A percentile compares a stretch with the other conserved stretches of the same genome.
Conservation (phyloP, 495 filamentous ascomycete genomes). For the Lophium mytilinum region DNA sequence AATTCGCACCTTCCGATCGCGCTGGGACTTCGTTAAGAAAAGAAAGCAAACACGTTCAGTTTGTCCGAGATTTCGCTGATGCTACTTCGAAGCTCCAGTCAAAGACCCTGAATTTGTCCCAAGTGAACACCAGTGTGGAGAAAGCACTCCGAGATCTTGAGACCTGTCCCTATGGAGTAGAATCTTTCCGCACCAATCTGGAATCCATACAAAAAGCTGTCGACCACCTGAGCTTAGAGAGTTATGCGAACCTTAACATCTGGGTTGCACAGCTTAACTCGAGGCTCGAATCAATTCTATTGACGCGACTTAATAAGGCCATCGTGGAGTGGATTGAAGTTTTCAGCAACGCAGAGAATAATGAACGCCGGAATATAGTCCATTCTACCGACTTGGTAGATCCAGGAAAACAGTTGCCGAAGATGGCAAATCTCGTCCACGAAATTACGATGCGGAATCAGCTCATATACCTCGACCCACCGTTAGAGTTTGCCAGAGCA, state of each 20-base stretch:
- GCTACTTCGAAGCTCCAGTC: constrained; percentile 76
- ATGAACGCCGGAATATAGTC: constrained; percentile 40
- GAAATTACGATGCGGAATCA: constrained; percentile 96
- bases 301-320: constrained; percentile 67
- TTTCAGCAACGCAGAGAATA: constrained; percentile 46
- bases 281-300: constrained; percentile 69
- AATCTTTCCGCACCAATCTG: constrained; percentile 68
- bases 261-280: constrained; percentile 85
- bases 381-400: constrained; percentile 36
- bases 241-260: constrained; percentile 79
- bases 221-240: constrained; percentile 91
- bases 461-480: constrained; percentile 89
- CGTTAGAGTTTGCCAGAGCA: constrained; percentile 81
- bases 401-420: constrained; percentile 45
- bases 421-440: constrained; percentile 63
- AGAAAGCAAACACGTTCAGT: constrained; percentile 91
- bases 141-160: constrained; percentile 76
- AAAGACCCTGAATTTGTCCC: constrained; percentile 69
- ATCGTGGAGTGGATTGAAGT: constrained; percentile 75
- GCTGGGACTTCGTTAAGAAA: constrained; percentile 35
- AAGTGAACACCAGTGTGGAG: constrained; percentile 74
- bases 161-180: constrained; percentile 69
- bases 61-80: constrained; percentile 83
- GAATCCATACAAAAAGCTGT: constrained; percentile 80
- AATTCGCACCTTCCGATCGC: constrained; percentile 16